Conservation (phyloP, 2,329 filamentous ascomycete genomes). For the Xylaria polymorpha region DNA sequence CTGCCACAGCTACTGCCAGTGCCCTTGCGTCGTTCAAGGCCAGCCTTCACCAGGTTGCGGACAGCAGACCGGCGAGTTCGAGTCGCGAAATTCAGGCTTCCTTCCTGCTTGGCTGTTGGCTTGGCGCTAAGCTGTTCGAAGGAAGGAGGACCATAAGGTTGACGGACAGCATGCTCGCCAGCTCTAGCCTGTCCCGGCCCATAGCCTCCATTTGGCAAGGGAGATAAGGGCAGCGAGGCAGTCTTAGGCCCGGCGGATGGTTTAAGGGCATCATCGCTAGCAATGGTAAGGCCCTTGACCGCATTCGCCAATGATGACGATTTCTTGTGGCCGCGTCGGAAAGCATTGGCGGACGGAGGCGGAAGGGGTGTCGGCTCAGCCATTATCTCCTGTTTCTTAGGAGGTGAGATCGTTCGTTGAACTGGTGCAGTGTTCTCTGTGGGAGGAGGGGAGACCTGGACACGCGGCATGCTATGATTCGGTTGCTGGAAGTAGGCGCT, state of each 20-base stretch:
- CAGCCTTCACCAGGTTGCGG: slow-evolving; percentile 89
- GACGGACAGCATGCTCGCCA: slow-evolving; percentile 92
- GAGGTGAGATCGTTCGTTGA: slow-evolving; percentile 73
- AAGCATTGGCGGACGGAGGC: slow-evolving; percentile 88
- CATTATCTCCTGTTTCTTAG: slow-evolving; percentile 75
- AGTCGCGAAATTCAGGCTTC: slow-evolving; percentile 96
- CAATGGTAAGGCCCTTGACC: slow-evolving; percentile 63
- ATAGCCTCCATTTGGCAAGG: slow-evolving; percentile 80
- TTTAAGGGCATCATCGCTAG: slow-evolving; percentile 61
- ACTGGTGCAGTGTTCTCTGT: slow-evolving; percentile 64
- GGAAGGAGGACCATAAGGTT: slow-evolving; percentile 90
- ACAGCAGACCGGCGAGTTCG: slow-evolving; percentile 93
- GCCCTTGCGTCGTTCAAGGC: slow-evolving; percentile 84
- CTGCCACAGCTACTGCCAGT: slow-evolving; percentile 78
- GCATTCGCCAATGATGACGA: slow-evolving; percentile 75
- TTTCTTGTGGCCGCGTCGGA: slow-evolving; percentile 95
- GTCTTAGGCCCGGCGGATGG: slow-evolving; percentile 79
- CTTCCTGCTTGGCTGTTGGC: slow-evolving; percentile 92
- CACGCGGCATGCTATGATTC: slow-evolving; percentile 69
- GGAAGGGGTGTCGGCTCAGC: slow-evolving; percentile 77
- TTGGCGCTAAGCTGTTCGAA: slow-evolving; percentile 90
- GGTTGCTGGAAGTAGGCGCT: slow-evolving; percentile 56
- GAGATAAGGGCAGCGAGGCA: slow-evolving; percentile 81
- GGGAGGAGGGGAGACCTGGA: slow-evolving; percentile 85
- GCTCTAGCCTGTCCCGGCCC: slow-evolving; percentile 92